phyloP scores from a whole-genome alignment of 257 asterid genomes.

The Penstemon barbatus region DNA sequence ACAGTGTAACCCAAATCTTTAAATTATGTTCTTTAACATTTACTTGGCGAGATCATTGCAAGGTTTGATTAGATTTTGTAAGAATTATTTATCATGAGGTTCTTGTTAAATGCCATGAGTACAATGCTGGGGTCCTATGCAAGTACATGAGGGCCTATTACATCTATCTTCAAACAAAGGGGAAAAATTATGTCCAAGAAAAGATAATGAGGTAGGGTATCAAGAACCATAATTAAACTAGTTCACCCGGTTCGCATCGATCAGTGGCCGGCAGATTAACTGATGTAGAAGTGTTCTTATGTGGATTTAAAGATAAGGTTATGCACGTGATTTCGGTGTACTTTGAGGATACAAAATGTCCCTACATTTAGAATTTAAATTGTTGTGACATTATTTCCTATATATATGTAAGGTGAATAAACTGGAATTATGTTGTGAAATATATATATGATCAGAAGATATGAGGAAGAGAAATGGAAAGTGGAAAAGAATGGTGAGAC shows the following conservation, averaged over 20 bases:
- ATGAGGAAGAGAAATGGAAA: constrained; percentile 39
- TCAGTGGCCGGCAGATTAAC: constrained; percentile 38
- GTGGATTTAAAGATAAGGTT: constrained; percentile 34
- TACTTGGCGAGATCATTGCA: too few relatives aligned
- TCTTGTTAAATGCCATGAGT: not conserved
- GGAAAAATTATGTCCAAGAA: not conserved
- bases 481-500: constrained; percentile 50
- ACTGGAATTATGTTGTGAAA: constrained; percentile 7
- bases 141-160: not conserved
- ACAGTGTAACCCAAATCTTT: too few relatives aligned
- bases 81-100: not conserved
- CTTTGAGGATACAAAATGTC: constrained; percentile 41
- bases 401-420: constrained; percentile 15
- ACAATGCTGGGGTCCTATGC: too few relatives aligned
- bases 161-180: not conserved
- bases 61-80: too few relatives aligned
- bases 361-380: constrained; percentile 35
- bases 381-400: constrained; percentile 14
- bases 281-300: constrained; percentile 26
- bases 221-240: not conserved
- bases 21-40: too few relatives aligned
- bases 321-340: constrained; percentile 37
- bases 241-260: not conserved
- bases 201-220: not conserved
- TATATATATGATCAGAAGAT: not conserved